These are phyloP conservation scores for Wickerhamiella shivajii DNA, from an alignment of 805 yeast species.

Conservation along the genomic window DNA sequence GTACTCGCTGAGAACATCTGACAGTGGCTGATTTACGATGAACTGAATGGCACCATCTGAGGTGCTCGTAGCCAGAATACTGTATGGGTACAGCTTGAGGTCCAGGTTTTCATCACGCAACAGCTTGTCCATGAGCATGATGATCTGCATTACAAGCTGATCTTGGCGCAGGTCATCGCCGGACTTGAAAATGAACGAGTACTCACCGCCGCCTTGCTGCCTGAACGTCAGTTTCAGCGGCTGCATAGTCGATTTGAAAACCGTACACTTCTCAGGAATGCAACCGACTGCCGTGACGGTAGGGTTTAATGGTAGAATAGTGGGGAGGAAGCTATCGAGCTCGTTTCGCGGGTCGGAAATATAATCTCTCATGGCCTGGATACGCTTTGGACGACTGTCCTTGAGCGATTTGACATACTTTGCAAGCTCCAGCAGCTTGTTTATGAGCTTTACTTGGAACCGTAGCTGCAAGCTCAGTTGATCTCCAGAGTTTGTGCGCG, in stretches of 20 bases:
- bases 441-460: conserved; percentile 56
- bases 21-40: conserved; percentile 83
- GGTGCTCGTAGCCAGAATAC: conserved; percentile 79
- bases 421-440: conserved; percentile 50
- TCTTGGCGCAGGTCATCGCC: conserved; percentile 96
- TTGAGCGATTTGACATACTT: conserved; percentile 46
- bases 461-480: conserved; percentile 20
- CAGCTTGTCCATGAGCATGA: conserved; percentile 78
- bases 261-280: conserved; percentile 63
- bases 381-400: conserved; percentile 66
- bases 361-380: conserved; percentile 48
- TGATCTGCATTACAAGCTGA: conserved; percentile 89
- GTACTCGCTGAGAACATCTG: conserved; percentile 54
- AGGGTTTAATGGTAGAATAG: conserved; percentile 76
- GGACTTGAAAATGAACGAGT: conserved; percentile 80
- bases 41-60: conserved; percentile 88
- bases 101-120: conserved; percentile 82
- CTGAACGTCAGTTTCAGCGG: conserved; percentile 75
- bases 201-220: conserved; percentile 36
- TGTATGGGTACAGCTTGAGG: conserved; percentile 73
- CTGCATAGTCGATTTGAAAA: conserved; percentile 79
- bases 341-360: conserved; percentile 35
- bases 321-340: conserved; percentile 33
- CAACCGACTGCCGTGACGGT: conserved; percentile 57
- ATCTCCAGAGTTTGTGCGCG: conserved; percentile 21